A percentile compares a stretch with the other conserved stretches of the same genome.
Evolutionary conservation across 228 moss, liverwort and hornwort genomes (phyloP).

Genomic region (Sphagnum fallax): DNA sequence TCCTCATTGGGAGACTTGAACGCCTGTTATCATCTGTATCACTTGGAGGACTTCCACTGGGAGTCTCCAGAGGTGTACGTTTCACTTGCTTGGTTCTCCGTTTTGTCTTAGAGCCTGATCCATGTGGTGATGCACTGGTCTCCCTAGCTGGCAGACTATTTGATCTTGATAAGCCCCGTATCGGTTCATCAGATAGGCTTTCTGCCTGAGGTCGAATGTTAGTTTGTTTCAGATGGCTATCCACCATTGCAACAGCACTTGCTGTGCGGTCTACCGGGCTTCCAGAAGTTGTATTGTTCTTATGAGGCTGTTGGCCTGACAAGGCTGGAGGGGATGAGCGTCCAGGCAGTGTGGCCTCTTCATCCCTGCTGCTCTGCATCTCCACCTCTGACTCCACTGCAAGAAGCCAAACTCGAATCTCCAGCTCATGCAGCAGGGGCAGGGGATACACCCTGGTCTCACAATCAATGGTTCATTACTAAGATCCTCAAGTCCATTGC

Average conservation of each 20-base stretch:
- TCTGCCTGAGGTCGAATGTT: conserved; percentile 33
- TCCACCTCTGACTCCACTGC: conserved; percentile 89
- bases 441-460: conserved; percentile 65
- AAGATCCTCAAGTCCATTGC: neutral
- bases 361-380: conserved; percentile 56
- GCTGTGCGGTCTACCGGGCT: conserved; percentile 85
- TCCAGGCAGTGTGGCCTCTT: conserved; percentile 48
- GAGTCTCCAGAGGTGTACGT: conserved; percentile 40
- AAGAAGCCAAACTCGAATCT: conserved; percentile 97
- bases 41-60: conserved; percentile 48
- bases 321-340: conserved; percentile 55
- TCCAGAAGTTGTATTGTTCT: conserved; percentile 22
- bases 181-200: conserved; percentile 18
- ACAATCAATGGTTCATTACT: neutral
- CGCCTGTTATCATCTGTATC: conserved; percentile 48
- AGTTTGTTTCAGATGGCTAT: conserved; percentile 68
- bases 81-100: conserved; percentile 59
- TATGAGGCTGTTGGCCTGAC: conserved; percentile 30
- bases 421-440: conserved; percentile 79
- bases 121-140: conserved; percentile 25
- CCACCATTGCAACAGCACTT: conserved; percentile 56
- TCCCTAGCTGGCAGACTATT: conserved; percentile 40
- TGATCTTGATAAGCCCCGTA: conserved; percentile 34
- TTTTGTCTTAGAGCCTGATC: conserved; percentile 35
- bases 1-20: conserved; percentile 24